A percentile compares a stretch with the other conserved stretches of the same genome.
phyloP scores from a whole-genome alignment of 176 grass and related monocot genomes.

The Thinopyrum elongatum region DNA sequence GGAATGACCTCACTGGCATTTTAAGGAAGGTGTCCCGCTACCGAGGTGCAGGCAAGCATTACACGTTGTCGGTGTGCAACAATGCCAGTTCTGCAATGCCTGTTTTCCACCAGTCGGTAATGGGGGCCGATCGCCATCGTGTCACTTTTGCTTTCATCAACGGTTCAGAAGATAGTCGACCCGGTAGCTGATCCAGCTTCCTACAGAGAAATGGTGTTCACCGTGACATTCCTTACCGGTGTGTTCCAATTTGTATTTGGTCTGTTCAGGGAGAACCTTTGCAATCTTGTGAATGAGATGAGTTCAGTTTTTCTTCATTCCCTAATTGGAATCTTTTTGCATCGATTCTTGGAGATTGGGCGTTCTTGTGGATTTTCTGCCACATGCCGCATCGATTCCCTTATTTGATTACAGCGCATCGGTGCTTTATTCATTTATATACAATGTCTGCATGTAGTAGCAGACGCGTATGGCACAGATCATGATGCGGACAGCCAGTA shows the following conservation, averaged over 20 bases:
- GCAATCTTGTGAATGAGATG: background rate
- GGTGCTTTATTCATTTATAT: too few relatives aligned
- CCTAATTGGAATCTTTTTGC: background rate
- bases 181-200: conserved; percentile 44
- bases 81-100: too few relatives aligned
- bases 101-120: too few relatives aligned
- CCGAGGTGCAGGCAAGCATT: background rate
- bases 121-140: conserved; percentile 56
- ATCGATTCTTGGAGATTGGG: conserved; percentile 32
- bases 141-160: conserved; percentile 68
- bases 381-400: background rate
- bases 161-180: conserved; percentile 67
- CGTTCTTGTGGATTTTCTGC: conserved; percentile 51
- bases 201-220: conserved; percentile 58
- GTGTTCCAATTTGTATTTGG: conserved; percentile 60
- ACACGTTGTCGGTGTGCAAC: too few relatives aligned
- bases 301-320: background rate
- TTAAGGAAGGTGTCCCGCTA: conserved; percentile 13
- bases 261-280: conserved; percentile 48
- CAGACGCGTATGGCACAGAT: too few relatives aligned
- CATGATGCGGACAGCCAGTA: too few relatives aligned
- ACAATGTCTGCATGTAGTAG: too few relatives aligned
- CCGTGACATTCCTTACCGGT: conserved; percentile 63
- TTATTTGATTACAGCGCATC: too few relatives aligned
- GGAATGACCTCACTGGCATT: conserved; percentile 32